Conservation (phyloP, 768 basidiomycete species). For the Neoboletus subvelutipes region DNA sequence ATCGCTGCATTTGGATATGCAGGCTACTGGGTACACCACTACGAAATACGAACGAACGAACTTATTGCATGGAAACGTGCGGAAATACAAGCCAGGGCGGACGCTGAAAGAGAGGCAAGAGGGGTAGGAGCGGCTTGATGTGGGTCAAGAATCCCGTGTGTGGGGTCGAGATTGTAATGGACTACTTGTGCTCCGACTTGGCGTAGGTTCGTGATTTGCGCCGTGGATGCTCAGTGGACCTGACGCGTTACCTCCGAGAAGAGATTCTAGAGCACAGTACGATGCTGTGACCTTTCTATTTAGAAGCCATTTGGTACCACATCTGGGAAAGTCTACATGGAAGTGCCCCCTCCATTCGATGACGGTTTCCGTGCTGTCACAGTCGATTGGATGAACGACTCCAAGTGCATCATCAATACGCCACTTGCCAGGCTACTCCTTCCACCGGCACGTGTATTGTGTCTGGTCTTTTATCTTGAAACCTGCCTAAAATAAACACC, state of each 20-base stretch:
- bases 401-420: background rate
- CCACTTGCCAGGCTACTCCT: background rate
- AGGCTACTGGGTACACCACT: constrained; percentile 73
- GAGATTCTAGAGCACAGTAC: constrained; percentile 6
- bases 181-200: background rate
- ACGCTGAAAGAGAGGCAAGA: constrained; percentile 18
- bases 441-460: background rate
- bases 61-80: constrained; percentile 63
- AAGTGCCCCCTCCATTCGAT: background rate
- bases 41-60: constrained; percentile 61
- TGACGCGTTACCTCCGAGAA: constrained; percentile 11
- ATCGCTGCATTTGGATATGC: constrained; percentile 68
- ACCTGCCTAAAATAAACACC: background rate
- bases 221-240: background rate
- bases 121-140: constrained; percentile 24
- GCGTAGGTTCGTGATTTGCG: constrained; percentile 25
- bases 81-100: constrained; percentile 52
- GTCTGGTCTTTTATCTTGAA: background rate
- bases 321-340: background rate
- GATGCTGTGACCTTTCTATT: constrained; percentile 12
- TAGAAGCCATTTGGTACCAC: constrained; percentile 20
- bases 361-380: constrained; percentile 3
- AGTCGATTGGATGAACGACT: background rate
- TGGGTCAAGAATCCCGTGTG: background rate
- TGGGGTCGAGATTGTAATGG: background rate